Evolutionary conservation across 495 filamentous ascomycete species (phyloP).

Genomic region (Aspergillus olivimuriae): DNA sequence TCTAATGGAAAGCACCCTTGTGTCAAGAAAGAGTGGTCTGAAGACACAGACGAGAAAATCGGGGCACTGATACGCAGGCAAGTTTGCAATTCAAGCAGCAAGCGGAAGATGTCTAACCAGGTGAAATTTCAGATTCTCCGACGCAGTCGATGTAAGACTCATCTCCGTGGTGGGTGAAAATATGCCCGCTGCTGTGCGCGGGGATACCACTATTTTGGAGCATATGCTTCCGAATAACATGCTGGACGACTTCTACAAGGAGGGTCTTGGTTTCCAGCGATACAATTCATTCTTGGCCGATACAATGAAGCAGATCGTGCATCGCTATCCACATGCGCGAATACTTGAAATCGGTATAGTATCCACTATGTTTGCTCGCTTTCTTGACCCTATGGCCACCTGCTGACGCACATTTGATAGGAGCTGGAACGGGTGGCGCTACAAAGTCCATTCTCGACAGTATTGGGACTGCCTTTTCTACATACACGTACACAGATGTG

Average conservation of each 20-base stretch:
- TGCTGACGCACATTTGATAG: too few relatives aligned
- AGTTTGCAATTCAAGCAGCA: too few relatives aligned
- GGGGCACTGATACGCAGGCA: too few relatives aligned
- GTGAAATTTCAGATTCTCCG: slow-evolving; percentile 11
- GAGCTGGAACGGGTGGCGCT: slow-evolving; percentile 17
- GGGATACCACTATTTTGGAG: slow-evolving; percentile 32
- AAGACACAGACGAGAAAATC: too few relatives aligned
- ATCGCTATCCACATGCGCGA: background rate
- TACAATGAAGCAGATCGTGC: slow-evolving; percentile 18
- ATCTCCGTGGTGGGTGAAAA: slow-evolving; percentile 27
- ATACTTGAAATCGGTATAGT: slow-evolving; percentile 1
- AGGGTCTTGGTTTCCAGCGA: slow-evolving; percentile 21
- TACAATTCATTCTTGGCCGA: background rate
- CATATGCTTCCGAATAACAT: slow-evolving; percentile 30
- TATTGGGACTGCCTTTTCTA: slow-evolving; percentile 4
- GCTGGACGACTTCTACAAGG: slow-evolving; percentile 31
- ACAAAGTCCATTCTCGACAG: slow-evolving; percentile 24
- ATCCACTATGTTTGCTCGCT: too few relatives aligned
- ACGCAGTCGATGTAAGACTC: slow-evolving; percentile 15
- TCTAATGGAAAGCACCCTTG: too few relatives aligned
- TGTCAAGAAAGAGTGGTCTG: too few relatives aligned
- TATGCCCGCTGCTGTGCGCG: slow-evolving; percentile 28
- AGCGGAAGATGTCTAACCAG: too few relatives aligned
- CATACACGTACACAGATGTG: slow-evolving; percentile 49
- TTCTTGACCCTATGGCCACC: too few relatives aligned